A percentile compares a stretch with the other conserved stretches of the same genome.
Conservation (phyloP, 2,329 filamentous ascomycete species). For the Ploettnerulaceae sp. region DNA sequence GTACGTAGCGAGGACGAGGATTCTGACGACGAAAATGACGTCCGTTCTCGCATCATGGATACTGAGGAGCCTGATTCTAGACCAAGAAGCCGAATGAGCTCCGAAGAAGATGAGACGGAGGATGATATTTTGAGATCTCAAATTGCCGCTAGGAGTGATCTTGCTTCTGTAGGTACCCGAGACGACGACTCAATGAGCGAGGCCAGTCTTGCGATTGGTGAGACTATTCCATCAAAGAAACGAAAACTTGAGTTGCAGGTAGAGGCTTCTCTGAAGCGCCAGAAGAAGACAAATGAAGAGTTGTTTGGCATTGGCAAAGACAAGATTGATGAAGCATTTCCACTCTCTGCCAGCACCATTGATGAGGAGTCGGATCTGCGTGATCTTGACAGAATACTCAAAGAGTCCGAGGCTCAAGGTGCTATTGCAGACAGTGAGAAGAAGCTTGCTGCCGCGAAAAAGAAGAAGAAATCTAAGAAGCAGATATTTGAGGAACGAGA, state of each 20-base stretch:
- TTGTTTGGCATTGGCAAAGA: slow-evolving; percentile 62
- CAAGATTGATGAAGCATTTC: slow-evolving; percentile 47
- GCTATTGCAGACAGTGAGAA: slow-evolving; percentile 45
- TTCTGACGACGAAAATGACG: slow-evolving; percentile 74
- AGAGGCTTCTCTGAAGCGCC: slow-evolving; percentile 68
- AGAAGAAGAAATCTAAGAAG: slow-evolving; percentile 75
- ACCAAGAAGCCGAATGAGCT: slow-evolving; percentile 68
- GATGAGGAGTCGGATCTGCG: slow-evolving; percentile 47
- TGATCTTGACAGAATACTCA: slow-evolving; percentile 46
- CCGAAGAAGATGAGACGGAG: slow-evolving; percentile 47
- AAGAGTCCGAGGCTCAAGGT: slow-evolving; percentile 45
- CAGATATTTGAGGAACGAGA: slow-evolving; percentile 66
- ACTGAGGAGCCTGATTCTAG: slow-evolving; percentile 84
- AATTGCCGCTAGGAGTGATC: slow-evolving; percentile 16
- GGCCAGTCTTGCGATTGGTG: slow-evolving; percentile 61
- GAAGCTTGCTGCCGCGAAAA: slow-evolving; percentile 50
- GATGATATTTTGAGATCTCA: slow-evolving; percentile 19
- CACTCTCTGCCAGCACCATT: slow-evolving; percentile 33
- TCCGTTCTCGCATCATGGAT: slow-evolving; percentile 61
- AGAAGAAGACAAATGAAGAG: slow-evolving; percentile 75
- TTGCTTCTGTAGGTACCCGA: slow-evolving; percentile 39
- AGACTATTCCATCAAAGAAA: slow-evolving; percentile 56
- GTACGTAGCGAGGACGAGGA: slow-evolving; percentile 71
- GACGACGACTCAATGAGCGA: slow-evolving; percentile 69
- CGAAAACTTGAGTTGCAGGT: slow-evolving; percentile 69